Conservation (phyloP, 768 basidiomycete species). For the Boletus subcaerulescens region DNA sequence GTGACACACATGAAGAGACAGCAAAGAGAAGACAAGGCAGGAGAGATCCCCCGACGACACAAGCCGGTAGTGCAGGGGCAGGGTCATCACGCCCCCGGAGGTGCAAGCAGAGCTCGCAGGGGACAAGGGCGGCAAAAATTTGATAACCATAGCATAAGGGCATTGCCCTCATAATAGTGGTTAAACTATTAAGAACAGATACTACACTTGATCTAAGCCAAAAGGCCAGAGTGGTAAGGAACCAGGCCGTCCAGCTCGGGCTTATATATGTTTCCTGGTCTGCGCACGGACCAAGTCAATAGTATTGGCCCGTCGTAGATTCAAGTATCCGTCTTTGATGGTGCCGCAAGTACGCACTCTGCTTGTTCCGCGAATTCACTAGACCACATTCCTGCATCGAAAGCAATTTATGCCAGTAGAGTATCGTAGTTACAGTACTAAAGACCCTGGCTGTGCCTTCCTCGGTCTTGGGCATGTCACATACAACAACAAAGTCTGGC, state of each 20-base stretch:
- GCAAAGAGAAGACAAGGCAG: conserved; percentile 19
- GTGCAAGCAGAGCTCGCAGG: conserved; percentile 41
- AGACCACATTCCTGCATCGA: conserved; percentile 17
- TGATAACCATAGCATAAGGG: conserved; percentile 55
- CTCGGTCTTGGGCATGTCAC: conserved; percentile 19
- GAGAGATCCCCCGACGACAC: conserved; percentile 59
- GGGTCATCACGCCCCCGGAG: conserved; percentile 39
- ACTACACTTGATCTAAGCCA: conserved; percentile 77
- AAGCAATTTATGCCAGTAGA: conserved; percentile 27
- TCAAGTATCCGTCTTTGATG: too few species aligned
- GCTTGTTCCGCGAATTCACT: not conserved
- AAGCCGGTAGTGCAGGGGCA: conserved; percentile 44
- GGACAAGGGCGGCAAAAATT: conserved; percentile 32
- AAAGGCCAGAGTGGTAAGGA: conserved; percentile 45
- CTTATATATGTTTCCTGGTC: not conserved
- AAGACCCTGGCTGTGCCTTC: conserved; percentile 7
- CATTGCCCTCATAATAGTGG: conserved; percentile 57
- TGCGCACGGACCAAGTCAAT: conserved; percentile 10
- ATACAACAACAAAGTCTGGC: conserved; percentile 31
- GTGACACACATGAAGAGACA: not conserved
- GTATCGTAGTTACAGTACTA: conserved; percentile 28
- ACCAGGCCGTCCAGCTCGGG: too few species aligned
- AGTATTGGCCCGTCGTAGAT: too few species aligned
- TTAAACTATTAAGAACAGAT: conserved; percentile 66
- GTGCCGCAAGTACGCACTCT: too few species aligned